Base-by-base conservation (phyloP, 257 asterid species). In the Cynanchum wilfordii region DNA sequence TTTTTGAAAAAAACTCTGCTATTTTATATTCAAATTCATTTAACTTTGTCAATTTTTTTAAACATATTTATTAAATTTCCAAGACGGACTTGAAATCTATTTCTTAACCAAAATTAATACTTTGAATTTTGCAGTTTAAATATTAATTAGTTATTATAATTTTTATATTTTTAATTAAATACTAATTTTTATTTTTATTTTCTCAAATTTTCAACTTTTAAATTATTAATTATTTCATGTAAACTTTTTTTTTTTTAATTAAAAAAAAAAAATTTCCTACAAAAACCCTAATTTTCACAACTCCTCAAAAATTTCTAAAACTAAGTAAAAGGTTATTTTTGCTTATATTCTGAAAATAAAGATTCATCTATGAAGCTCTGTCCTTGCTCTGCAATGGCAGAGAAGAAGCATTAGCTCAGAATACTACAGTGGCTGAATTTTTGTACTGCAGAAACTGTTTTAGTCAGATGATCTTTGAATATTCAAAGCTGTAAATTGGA, bases 31-130 rank as follows among this genome's bases (percentile, higher is more conserved):
- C 78, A 73, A 70, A 76, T 73, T 73, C 81, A 76, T 78, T 76
- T 79, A 83, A 75, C 91, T 87, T 90, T 69, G 67, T 75, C 75
- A 67, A 55, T 52, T 82, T 77, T 84, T 79, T 75, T 55, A 83
- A 84, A 75, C 71, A 74, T 64, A 73, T 73, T 84, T 90, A 82
- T 83, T 88, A 81, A 87, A 82, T 85, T 87, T 87, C 86, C 93
- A 85, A 89, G 90, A 79, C 90, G 96, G 97, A 88, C 89, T 84
- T 86, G 84, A 90, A 88, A 85, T 89, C 93, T 79, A 82, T 84
- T 90, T 85, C 88, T 89, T 84, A 89, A 93, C 89, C 93, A 79
- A 78, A 87, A 84, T 93, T 89, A 79, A 89, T 93, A 79, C 84
- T 87, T 86, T 83, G 81, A 84, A 78, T 83, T 86, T 89, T 79